Evolutionary conservation across 495 filamentous ascomycete species (phyloP), one percentile per base, ranked within the genome.

Genomic region (Penicillium crystallinum): DNA sequence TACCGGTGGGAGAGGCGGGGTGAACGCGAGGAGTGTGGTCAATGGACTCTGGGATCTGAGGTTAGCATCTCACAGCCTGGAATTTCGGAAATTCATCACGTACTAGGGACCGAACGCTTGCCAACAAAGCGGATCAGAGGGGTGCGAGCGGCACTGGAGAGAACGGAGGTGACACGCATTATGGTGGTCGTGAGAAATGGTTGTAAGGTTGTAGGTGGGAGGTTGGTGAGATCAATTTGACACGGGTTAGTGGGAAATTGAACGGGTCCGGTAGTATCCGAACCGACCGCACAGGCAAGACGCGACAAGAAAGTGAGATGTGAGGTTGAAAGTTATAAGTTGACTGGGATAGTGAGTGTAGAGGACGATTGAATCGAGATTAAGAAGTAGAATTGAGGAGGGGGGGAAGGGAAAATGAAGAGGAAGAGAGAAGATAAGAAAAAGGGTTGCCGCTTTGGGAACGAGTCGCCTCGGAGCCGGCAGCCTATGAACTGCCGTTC

Each of bases 81-180:
- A n/a, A 40, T 36, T 22, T 45, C 14, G 41, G 39, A 33, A 14
- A 14, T 31, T 44, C 46, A 23, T 45, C n/a, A 78, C 87, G 43
- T 79, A 96, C 92, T 70, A 58, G 91, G 92, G 56, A 82, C 75
- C 21, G 84, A 77, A 50, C 93, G 86, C 77, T 90, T 93, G 65
- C 93, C 93, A 39, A 97, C 57, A 76, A 98, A 98, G 56, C 85
- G 84, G 65, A 98, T 98, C 70, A 95, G 73, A 46, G 90, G 90
- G 35, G 81, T 86, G 54, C 89, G 85, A 58, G 82, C 79, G 59
- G 82, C 83, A 66, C 82, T 81, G 61, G 84, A 81, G 52, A 92
- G 77, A 58, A 73, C 78, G 61, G 75, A 73, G 52, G 89, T 87
- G 52, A 81, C 74, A 63, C 78, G 83, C 85, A 92, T 84, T 58